These are phyloP conservation scores for Groenewaldozyma sp. DNA, from an alignment of 1,139 yeast species.

Conservation along the genomic window DNA sequence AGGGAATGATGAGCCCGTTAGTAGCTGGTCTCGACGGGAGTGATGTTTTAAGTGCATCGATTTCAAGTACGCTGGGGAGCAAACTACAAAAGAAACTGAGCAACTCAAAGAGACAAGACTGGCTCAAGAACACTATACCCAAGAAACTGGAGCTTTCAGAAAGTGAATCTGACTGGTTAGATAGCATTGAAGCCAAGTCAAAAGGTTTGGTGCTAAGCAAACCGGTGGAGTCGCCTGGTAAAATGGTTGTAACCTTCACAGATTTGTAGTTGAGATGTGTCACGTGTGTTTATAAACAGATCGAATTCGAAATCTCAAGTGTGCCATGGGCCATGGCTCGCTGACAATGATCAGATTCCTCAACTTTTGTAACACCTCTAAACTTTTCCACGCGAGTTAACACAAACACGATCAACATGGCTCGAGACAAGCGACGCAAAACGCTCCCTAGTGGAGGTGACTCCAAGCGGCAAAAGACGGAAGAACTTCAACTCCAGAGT, in stretches of 20 bases:
- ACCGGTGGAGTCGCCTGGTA: not conserved
- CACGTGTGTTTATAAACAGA: too few relatives aligned
- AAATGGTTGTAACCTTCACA: slow-evolving; percentile 1
- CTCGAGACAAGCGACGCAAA: not conserved
- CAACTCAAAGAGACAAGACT: too few relatives aligned
- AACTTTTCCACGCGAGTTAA: too few relatives aligned
- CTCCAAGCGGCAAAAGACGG: slow-evolving; percentile 1
- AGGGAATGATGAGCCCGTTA: not conserved
- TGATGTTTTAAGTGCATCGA: not conserved
- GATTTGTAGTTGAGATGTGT: not conserved
- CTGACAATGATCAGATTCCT: too few relatives aligned
- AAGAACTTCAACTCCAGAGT: too few relatives aligned
- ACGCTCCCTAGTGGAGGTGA: not conserved
- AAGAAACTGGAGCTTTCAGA: not conserved
- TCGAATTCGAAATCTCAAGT: too few relatives aligned
- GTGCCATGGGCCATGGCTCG: too few relatives aligned
- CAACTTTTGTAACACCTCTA: too few relatives aligned
- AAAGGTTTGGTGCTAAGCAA: not conserved
- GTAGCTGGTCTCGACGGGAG: not conserved
- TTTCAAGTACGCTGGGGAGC: not conserved
- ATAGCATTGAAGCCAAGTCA: not conserved
- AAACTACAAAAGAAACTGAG: not conserved
- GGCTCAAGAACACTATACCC: too few relatives aligned
- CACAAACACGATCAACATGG: too few relatives aligned
- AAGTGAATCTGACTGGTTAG: not conserved